Conservation (phyloP, 2,329 filamentous ascomycete genomes). For the Diplocarpon rosae region DNA sequence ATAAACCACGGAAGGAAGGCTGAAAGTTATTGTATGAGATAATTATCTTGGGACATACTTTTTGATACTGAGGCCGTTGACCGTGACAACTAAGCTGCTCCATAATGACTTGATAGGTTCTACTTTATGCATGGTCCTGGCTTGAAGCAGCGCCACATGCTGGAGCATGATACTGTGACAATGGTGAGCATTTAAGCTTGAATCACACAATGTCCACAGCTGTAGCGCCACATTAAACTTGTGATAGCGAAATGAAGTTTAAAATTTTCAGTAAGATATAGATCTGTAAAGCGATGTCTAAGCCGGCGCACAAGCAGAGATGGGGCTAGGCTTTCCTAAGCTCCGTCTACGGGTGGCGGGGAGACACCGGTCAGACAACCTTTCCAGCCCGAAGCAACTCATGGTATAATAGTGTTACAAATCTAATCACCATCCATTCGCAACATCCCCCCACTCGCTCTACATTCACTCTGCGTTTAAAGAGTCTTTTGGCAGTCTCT, state of each 20-base stretch:
- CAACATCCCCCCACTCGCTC: neutral
- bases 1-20: constrained; percentile 37
- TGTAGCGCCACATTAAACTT: no score
- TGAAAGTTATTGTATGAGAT: constrained; percentile 36
- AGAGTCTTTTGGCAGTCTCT: neutral
- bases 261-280: no score
- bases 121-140: neutral
- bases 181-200: no score
- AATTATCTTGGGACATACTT: constrained; percentile 24
- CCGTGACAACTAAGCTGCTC: neutral
- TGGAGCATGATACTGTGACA: no score
- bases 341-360: constrained; percentile 1
- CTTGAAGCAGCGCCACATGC: no score
- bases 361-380: constrained; percentile 1
- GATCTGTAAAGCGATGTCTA: neutral
- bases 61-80: constrained; percentile 11
- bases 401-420: constrained; percentile 1
- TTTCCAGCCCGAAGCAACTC: neutral
- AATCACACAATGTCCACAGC: no score
- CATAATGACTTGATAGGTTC: neutral
- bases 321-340: constrained; percentile 1
- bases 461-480: neutral
- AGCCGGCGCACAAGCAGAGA: neutral
- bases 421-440: constrained; percentile 3
- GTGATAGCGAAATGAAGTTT: no score